Evolutionary conservation across 768 basidiomycete genomes (phyloP).

Genomic region (Calocybe gangraenosa): DNA sequence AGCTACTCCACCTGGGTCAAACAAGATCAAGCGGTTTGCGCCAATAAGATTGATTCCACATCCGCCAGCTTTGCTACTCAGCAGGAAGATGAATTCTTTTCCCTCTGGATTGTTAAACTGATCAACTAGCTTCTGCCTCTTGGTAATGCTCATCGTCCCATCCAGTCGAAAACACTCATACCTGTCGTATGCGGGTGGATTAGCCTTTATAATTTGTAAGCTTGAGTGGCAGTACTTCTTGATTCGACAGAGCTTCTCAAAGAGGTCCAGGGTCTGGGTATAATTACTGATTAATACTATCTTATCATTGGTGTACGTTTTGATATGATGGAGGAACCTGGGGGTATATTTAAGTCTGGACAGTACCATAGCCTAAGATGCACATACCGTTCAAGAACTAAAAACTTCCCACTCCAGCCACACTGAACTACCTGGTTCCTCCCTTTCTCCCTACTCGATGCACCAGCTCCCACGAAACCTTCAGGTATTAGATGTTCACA

Average conservation of each 20-base stretch:
- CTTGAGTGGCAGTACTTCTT: conserved; percentile 60
- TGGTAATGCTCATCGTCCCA: conserved; percentile 88
- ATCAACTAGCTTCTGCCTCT: conserved; percentile 93
- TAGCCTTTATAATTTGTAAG: background rate
- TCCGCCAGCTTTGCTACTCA: conserved; percentile 94
- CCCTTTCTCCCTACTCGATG: conserved; percentile 35
- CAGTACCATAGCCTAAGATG: background rate
- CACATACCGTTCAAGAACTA: conserved; percentile 82
- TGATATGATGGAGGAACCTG: conserved; percentile 84
- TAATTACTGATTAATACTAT: conserved; percentile 97
- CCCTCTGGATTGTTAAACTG: conserved; percentile 92
- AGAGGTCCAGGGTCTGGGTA: conserved; percentile 91
- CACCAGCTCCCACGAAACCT: conserved; percentile 64
- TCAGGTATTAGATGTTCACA: conserved; percentile 79
- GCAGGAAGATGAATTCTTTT: conserved; percentile 90
- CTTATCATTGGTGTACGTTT: conserved; percentile 83
- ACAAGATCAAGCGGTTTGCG: conserved; percentile 91
- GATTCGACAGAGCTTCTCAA: conserved; percentile 81
- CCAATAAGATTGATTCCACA: conserved; percentile 97
- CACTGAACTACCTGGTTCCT: conserved; percentile 56
- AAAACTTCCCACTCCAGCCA: conserved; percentile 89
- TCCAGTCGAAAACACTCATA: conserved; percentile 92
- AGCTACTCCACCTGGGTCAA: conserved; percentile 73
- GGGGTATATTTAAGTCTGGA: background rate
- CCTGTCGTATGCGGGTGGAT: conserved; percentile 31